Conservation (phyloP, 2,329 filamentous ascomycete genomes). For the Pseudopyrenochaeta lycopersici region DNA sequence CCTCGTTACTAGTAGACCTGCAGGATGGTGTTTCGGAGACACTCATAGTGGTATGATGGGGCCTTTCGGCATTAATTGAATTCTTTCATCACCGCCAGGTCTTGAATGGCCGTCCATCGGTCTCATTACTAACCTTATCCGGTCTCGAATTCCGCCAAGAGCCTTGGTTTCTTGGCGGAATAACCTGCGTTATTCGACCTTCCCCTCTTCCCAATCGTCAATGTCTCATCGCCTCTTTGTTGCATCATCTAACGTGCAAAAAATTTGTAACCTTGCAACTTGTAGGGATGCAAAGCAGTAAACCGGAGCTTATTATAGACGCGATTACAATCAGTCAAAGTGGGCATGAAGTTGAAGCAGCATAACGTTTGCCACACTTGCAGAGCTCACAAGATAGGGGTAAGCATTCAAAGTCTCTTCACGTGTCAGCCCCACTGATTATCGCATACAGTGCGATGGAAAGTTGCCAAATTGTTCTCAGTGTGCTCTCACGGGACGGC, state of each 20-base stretch:
- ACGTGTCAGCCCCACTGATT: neutral
- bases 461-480: conserved; percentile 36
- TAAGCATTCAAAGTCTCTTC: neutral
- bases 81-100: too few species aligned
- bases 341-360: conserved; percentile 6
- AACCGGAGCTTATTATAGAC: too few species aligned
- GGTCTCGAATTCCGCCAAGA: neutral
- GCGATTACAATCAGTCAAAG: too few species aligned
- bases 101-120: too few species aligned
- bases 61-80: too few species aligned
- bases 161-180: neutral
- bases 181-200: neutral
- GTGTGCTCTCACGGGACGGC: conserved; percentile 26
- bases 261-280: too few species aligned
- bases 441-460: conserved; percentile 31
- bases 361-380: conserved; percentile 5
- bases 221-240: neutral
- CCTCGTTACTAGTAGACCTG: too few species aligned
- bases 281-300: too few species aligned
- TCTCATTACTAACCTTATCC: too few species aligned
- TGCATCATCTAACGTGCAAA: too few species aligned
- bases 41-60: too few species aligned
- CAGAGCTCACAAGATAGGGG: conserved; percentile 10
- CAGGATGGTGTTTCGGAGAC: too few species aligned
- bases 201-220: neutral